phyloP scores from a whole-genome alignment of 371 early-diverging fungal species.

The Rhizopus delemar region DNA sequence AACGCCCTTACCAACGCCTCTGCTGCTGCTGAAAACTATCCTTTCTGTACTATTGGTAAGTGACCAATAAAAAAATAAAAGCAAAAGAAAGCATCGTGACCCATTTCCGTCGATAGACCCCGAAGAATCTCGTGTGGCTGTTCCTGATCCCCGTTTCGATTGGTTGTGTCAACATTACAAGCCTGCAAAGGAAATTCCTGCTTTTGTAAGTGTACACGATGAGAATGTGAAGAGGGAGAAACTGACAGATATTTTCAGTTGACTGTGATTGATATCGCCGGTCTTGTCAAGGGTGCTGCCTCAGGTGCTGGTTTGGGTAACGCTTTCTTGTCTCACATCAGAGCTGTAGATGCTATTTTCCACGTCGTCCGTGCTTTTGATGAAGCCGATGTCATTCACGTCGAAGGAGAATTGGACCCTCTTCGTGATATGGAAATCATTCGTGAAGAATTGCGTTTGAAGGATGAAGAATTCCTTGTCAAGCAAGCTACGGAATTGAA shows the following conservation, averaged over 20 bases:
- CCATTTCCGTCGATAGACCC: conserved; percentile 68
- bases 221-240: neutral
- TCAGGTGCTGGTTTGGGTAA: conserved; percentile 97
- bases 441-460: conserved; percentile 92
- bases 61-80: neutral
- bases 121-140: conserved; percentile 88
- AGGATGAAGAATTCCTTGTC: conserved; percentile 89
- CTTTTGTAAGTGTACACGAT: conserved; percentile 47
- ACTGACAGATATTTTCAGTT: conserved; percentile 44
- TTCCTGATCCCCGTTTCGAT: conserved; percentile 94
- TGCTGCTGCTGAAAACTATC: conserved; percentile 91
- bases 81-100: neutral
- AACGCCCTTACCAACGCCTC: conserved; percentile 90
- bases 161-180: conserved; percentile 81
- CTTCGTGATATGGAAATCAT: conserved; percentile 95
- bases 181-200: conserved; percentile 68
- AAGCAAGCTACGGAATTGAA: conserved; percentile 68
- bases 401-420: conserved; percentile 96
- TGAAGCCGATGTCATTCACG: conserved; percentile 92
- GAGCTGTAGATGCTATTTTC: conserved; percentile 98
- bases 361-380: conserved; percentile 94
- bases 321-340: conserved; percentile 96
- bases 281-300: conserved; percentile 95
- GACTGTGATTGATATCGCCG: conserved; percentile 98
- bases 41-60: conserved; percentile 44